phyloP scores from a whole-genome alignment of 108 stramenopile species.

The Fistulifera pelliculosa region DNA sequence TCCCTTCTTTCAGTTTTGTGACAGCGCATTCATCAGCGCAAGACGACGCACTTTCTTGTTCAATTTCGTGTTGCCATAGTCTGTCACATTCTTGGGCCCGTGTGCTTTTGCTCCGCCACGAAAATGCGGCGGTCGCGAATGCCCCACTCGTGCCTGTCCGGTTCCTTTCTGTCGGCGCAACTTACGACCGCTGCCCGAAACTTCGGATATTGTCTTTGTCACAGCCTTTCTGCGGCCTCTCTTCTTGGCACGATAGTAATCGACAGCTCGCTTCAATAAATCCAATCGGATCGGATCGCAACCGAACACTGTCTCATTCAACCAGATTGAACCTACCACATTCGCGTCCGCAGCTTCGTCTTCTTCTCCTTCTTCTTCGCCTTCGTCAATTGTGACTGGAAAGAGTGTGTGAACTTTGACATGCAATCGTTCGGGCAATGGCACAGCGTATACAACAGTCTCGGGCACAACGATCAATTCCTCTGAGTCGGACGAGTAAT shows the following conservation, averaged over 20 bases:
- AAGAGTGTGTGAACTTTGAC: slow-evolving; percentile 30
- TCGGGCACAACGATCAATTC: slow-evolving; percentile 19
- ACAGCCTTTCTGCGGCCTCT: slow-evolving; percentile 68
- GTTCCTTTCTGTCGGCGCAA: slow-evolving; percentile 80
- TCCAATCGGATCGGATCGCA: slow-evolving; percentile 63
- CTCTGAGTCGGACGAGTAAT: slow-evolving; percentile 32
- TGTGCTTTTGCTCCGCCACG: slow-evolving; percentile 92
- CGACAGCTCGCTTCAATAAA: slow-evolving; percentile 60
- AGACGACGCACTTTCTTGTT: slow-evolving; percentile 78
- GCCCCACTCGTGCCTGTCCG: slow-evolving; percentile 81
- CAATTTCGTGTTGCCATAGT: slow-evolving; percentile 77
- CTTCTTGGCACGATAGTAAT: slow-evolving; percentile 75
- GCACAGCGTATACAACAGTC: slow-evolving; percentile 31
- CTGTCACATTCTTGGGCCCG: slow-evolving; percentile 70
- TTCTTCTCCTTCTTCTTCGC: slow-evolving; percentile 4
- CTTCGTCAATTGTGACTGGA: slow-evolving; percentile 4
- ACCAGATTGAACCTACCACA: slow-evolving; percentile 48
- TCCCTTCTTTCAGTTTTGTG: slow-evolving; percentile 78
- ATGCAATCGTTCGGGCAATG: slow-evolving; percentile 70
- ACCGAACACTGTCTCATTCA: slow-evolving; percentile 57
- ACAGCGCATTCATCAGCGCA: slow-evolving; percentile 60
- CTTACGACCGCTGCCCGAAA: slow-evolving; percentile 79
- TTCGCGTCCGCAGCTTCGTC: no score
- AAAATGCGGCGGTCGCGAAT: slow-evolving; percentile 86
- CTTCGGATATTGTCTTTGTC: slow-evolving; percentile 77